Percentiles rank a stretch among this genome's conserved stretches.
These are phyloP conservation scores for Cryphonectria naterciae DNA, from an alignment of 2,329 filamentous ascomycete species.

Conservation along the genomic window DNA sequence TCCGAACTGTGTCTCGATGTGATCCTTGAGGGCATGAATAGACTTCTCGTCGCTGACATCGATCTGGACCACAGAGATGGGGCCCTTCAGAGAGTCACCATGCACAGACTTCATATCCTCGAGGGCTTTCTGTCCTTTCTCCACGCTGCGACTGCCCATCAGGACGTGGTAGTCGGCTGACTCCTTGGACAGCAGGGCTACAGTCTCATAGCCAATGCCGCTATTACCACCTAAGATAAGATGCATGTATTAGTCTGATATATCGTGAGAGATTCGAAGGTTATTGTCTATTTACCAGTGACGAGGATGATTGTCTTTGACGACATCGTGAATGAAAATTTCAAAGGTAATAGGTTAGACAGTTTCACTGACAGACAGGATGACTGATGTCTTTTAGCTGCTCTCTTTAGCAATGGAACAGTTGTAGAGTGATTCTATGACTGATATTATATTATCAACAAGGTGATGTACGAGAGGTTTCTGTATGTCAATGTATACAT, in stretches of 20 bases:
- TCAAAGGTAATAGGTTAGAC: background rate
- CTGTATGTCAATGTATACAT: background rate
- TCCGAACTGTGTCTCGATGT: constrained; percentile 52
- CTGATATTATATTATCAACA: background rate
- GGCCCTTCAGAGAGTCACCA: constrained; percentile 2
- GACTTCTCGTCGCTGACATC: constrained; percentile 64
- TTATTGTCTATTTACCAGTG: background rate
- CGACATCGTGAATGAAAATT: background rate
- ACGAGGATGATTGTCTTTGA: constrained; percentile 2
- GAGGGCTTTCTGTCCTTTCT: constrained; percentile 15
- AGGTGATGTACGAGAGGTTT: background rate
- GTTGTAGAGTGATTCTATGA: background rate
- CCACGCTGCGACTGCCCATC: constrained; percentile 14
- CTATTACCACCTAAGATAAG: constrained; percentile 45
- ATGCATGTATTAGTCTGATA: background rate
- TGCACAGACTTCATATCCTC: background rate
- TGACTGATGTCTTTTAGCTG: background rate
- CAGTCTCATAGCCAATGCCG: constrained; percentile 52
- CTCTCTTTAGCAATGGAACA: background rate
- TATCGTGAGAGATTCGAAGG: background rate
- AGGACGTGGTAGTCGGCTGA: constrained; percentile 21
- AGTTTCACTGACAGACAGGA: background rate
- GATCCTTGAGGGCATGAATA: constrained; percentile 55
- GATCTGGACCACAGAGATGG: constrained; percentile 44
- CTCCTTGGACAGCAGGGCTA: constrained; percentile 2